Base-by-base conservation (phyloP, 768 basidiomycete species). In the Mycena polygramma region DNA sequence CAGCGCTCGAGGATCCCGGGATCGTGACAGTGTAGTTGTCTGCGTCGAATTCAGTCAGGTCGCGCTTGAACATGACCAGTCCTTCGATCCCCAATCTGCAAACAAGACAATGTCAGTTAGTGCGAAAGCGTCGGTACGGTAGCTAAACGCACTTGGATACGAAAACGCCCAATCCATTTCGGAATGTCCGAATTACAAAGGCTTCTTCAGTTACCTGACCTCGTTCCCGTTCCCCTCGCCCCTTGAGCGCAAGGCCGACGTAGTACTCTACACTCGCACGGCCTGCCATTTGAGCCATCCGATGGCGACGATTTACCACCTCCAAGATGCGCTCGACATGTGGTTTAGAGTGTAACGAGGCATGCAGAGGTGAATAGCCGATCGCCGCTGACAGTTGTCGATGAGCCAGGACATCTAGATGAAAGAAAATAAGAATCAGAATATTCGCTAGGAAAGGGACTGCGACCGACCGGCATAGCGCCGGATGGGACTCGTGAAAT, bases 221-320 rank as follows among this genome's bases (percentile, higher is more conserved):
- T 57, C 84, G 82, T 67, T 80, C 80, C 67, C 75, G 75, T 57
- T 81, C 81, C 53, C 87, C 87, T 17, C 91, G 85, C 3, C 88
- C 90, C 73, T 95, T 95, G 70, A 99, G 81, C 6, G 97, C 96
- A 19, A 99, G 83, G 0, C 97, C 97, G 35, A 98, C 96, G 75
- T 98, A 99, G 74, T 99, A 99, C 81, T 99, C 97, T 39, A 98
- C 93, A 77, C 95, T 97, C 0, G 98, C 98, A 17, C 98, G 87
- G 5, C 97, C 91, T 0, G 98, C 98, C 94, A 97, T 97, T 77
- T 99, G 98, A 0, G 98, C 98, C 89, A 97, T 93, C 35, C 97
- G 88, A 79, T 99, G 97, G 20, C 97, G 88, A 51, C 91, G 88
- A 76, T 99, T 99, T 60, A 99, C 93, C 26, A 93, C 90, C 66